Evolutionary conservation across 2,329 filamentous ascomycete genomes (phyloP).

Genomic region (Hortaea werneckii): DNA sequence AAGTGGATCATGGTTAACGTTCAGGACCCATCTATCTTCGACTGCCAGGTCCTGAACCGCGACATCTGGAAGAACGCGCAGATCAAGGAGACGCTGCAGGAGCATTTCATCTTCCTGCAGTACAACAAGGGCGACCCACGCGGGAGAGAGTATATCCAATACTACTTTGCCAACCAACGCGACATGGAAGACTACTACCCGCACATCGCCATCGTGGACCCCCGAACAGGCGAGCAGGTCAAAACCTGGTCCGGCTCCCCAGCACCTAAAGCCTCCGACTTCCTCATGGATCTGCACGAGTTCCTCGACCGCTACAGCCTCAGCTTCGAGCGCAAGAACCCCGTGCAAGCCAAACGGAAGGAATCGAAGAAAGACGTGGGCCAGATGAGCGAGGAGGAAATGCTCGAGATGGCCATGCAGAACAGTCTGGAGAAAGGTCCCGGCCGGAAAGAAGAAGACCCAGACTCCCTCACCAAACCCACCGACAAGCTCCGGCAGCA

Average conservation of each 20-base stretch:
- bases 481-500: conserved; percentile 47
- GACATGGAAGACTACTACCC: conserved; percentile 87
- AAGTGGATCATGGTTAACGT: conserved; percentile 97
- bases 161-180: conserved; percentile 67
- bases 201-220: conserved; percentile 91
- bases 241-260: conserved; percentile 88
- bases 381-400: conserved; percentile 92
- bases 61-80: conserved; percentile 89
- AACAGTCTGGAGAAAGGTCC: conserved; percentile 63
- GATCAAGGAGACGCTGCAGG: conserved; percentile 68
- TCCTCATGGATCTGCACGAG: conserved; percentile 83
- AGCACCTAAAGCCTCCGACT: conserved; percentile 65
- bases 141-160: conserved; percentile 72
- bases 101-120: conserved; percentile 94
- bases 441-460: conserved; percentile 56
- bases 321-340: conserved; percentile 80
- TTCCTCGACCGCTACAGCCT: conserved; percentile 97
- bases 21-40: conserved; percentile 85
- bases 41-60: conserved; percentile 86
- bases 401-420: conserved; percentile 86
- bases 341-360: conserved; percentile 68
- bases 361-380: conserved; percentile 62
- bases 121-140: conserved; percentile 77
- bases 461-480: conserved; percentile 71
- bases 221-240: conserved; percentile 89